Evolutionary conservation across 441 rosid genomes (phyloP).

Genomic region (Gossypium gossypioides): DNA sequence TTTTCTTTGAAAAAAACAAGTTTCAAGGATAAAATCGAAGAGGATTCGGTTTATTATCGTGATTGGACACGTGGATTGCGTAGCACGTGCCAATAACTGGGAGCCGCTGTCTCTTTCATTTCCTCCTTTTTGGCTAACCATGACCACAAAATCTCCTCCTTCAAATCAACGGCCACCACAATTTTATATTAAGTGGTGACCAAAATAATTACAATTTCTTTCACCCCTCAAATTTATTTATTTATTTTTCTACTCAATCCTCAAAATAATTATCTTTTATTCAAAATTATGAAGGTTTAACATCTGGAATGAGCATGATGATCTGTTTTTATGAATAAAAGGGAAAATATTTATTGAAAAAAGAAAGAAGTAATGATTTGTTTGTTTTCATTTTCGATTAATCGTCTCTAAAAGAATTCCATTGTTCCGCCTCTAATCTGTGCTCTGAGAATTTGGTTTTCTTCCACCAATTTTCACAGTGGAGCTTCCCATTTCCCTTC

Average conservation of each 20-base stretch:
- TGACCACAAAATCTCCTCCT: slow-evolving; percentile 5
- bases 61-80: slow-evolving; percentile 12
- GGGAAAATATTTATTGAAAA: too few species aligned
- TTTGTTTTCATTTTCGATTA: background rate
- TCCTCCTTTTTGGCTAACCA: background rate
- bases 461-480: background rate
- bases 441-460: background rate
- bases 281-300: too few species aligned
- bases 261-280: too few species aligned
- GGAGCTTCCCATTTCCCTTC: background rate
- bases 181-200: background rate
- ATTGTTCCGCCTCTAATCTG: background rate
- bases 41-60: background rate
- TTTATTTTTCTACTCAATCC: too few species aligned
- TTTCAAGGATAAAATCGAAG: background rate
- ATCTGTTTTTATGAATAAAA: too few species aligned
- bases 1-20: too few species aligned
- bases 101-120: background rate
- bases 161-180: background rate
- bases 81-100: slow-evolving; percentile 3
- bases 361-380: too few species aligned
- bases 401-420: too few species aligned
- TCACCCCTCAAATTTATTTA: background rate
- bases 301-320: too few species aligned
- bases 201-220: background rate